Conservation (phyloP, 305 asterid species). For the Fraxinus velutina region DNA sequence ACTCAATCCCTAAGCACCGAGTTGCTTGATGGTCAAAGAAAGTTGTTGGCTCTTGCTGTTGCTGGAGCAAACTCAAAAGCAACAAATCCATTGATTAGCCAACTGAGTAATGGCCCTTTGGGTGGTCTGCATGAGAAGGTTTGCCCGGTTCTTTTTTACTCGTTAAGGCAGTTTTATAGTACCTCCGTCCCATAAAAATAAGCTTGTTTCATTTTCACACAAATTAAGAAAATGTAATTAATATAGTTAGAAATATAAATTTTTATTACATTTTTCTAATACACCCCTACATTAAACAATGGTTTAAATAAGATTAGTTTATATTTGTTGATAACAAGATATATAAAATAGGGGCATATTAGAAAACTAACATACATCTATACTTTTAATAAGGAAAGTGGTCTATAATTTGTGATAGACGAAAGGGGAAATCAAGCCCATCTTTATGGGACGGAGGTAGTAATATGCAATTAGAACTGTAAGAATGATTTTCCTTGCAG, state of each 20-base stretch:
- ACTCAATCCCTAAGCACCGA: constrained; percentile 75
- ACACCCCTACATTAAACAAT: neutral
- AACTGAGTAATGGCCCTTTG: constrained; percentile 81
- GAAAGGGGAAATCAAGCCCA: neutral
- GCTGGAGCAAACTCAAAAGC: constrained; percentile 64
- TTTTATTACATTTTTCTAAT: neutral
- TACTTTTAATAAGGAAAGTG: neutral
- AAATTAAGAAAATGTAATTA: neutral
- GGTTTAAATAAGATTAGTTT: neutral
- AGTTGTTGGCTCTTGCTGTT: constrained; percentile 67
- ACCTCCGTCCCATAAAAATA: neutral
- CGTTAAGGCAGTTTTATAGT: neutral
- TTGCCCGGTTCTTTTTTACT: constrained; percentile 22
- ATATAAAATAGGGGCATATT: neutral
- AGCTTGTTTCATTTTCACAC: neutral
- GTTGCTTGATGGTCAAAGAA: constrained; percentile 81
- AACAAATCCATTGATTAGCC: constrained; percentile 55
- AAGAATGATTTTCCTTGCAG: neutral
- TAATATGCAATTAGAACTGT: neutral
- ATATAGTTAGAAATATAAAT: neutral
- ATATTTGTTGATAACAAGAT: neutral
- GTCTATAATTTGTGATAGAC: neutral
- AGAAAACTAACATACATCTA: neutral
- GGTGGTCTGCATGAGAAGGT: constrained; percentile 78
- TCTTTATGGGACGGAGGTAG: neutral